phyloP scores from a whole-genome alignment of 169 alveolate species.

The Neospora caninum region DNA sequence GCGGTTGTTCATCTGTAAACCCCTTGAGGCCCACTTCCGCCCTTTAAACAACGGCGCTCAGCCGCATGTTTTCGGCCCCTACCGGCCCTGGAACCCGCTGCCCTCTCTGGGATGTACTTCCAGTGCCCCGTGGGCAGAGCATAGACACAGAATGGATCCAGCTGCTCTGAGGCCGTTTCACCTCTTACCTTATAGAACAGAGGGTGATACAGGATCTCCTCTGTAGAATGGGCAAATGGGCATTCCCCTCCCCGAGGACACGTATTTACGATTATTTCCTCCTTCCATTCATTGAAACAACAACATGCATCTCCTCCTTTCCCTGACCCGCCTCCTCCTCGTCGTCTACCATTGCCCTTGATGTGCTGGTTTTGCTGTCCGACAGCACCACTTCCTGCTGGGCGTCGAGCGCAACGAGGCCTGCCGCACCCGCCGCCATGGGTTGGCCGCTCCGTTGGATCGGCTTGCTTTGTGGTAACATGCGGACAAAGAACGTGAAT shows the following conservation, averaged over 20 bases:
- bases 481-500: conserved; percentile 87
- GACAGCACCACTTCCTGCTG: background rate
- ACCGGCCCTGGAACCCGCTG: background rate
- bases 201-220: conserved; percentile 91
- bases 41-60: no score
- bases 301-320: background rate
- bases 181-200: conserved; percentile 85
- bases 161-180: no score
- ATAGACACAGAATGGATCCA: no score
- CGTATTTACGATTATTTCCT: conserved; percentile 70
- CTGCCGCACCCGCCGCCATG: background rate
- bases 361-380: background rate
- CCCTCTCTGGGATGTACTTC: no score
- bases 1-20: no score
- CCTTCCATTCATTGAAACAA: conserved; percentile 67
- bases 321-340: conserved; percentile 8
- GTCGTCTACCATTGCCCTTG: background rate
- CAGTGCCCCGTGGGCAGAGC: no score
- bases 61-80: background rate
- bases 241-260: conserved; percentile 90
- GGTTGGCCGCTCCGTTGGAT: background rate
- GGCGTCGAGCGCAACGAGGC: background rate
- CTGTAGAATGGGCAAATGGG: conserved; percentile 91
- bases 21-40: no score
- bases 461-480: conserved; percentile 73